A percentile compares a stretch with the other conserved stretches of the same genome.
Evolutionary conservation across 805 yeast genomes (phyloP).

Genomic region (Cyberlindnera bimundalis): DNA sequence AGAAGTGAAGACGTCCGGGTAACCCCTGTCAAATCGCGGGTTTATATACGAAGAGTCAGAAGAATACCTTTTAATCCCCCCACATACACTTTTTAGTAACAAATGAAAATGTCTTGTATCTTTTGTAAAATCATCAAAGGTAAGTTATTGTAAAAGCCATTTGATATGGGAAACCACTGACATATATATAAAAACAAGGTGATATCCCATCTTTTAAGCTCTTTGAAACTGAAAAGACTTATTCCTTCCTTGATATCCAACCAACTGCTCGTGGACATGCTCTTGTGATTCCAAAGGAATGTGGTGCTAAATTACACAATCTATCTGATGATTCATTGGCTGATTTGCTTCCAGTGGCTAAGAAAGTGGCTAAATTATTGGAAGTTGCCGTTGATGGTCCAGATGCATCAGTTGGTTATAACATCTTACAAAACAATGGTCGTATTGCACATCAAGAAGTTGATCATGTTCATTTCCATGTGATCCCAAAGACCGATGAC

Average conservation of each 20-base stretch:
- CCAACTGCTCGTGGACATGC: slow-evolving; percentile 91
- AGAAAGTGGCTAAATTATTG: slow-evolving; percentile 74
- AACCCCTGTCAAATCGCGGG: background rate
- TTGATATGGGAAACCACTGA: too few relatives aligned
- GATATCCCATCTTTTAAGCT: slow-evolving; percentile 93
- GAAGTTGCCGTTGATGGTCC: slow-evolving; percentile 61
- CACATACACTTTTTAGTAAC: too few relatives aligned
- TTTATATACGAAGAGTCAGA: too few relatives aligned
- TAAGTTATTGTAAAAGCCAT: slow-evolving; percentile 28
- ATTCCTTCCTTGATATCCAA: slow-evolving; percentile 88
- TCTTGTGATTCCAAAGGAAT: slow-evolving; percentile 86
- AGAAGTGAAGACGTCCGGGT: slow-evolving; percentile 30
- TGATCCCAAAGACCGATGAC: slow-evolving; percentile 80
- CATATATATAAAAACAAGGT: slow-evolving; percentile 47
- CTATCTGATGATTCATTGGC: slow-evolving; percentile 87
- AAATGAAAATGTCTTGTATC: slow-evolving; percentile 49
- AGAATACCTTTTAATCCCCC: too few relatives aligned
- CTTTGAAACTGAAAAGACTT: slow-evolving; percentile 77
- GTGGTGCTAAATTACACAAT: slow-evolving; percentile 90
- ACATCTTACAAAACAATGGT: slow-evolving; percentile 90
- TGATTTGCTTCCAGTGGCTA: slow-evolving; percentile 85
- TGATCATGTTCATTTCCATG: slow-evolving; percentile 94
- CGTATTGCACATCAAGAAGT: slow-evolving; percentile 93
- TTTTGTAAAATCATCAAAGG: slow-evolving; percentile 93
- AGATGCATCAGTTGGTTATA: slow-evolving; percentile 69